Conservation (phyloP, 2,329 filamentous ascomycete genomes). For the Sporothrix phasma region DNA sequence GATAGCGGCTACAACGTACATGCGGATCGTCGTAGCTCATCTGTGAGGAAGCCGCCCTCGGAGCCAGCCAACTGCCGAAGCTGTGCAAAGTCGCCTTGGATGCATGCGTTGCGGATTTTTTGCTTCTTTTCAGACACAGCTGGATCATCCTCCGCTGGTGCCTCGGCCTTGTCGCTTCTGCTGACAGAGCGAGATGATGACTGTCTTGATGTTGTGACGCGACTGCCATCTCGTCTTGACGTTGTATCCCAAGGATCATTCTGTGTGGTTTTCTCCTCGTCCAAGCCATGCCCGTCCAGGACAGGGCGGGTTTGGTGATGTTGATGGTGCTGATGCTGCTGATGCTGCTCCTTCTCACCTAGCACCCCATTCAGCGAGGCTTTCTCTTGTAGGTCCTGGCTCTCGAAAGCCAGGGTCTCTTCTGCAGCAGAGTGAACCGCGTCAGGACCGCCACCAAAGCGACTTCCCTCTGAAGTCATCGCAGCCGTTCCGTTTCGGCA, state of each 20-base stretch:
- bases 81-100: constrained; percentile 42
- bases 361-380: neutral
- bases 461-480: neutral
- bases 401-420: neutral
- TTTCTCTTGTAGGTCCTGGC: neutral
- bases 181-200: neutral
- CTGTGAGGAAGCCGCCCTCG: constrained; percentile 56
- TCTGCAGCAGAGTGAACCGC: neutral
- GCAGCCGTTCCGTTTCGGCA: neutral
- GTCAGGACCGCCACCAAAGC: neutral
- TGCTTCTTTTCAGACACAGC: constrained; percentile 28
- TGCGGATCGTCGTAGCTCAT: constrained; percentile 59
- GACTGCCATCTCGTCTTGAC: neutral
- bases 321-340: neutral
- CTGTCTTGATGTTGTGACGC: neutral
- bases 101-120: constrained; percentile 51
- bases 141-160: neutral
- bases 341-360: neutral
- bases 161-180: constrained; percentile 3
- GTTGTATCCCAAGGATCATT: neutral
- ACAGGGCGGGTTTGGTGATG: neutral
- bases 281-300: neutral
- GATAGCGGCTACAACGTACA: constrained; percentile 50
- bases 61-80: constrained; percentile 52
- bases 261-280: neutral